A percentile compares a stretch with the other conserved stretches of the same genome.
phyloP scores from a whole-genome alignment of 768 basidiomycete genomes.

The Trametes meyenii region DNA sequence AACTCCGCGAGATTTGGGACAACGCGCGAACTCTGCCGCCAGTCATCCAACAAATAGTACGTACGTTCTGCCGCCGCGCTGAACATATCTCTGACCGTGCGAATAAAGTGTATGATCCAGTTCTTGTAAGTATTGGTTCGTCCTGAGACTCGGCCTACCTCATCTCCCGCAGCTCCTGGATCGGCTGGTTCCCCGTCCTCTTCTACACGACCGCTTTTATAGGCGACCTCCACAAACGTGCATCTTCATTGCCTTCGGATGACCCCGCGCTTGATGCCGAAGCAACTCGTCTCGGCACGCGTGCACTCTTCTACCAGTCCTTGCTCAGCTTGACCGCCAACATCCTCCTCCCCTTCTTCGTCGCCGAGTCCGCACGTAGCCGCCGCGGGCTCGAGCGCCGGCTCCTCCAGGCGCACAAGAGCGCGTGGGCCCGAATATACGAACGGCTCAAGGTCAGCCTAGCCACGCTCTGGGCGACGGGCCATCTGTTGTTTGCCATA shows the following conservation, averaged over 20 bases:
- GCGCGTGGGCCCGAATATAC: constrained; percentile 26
- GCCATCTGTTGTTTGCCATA: constrained; percentile 69
- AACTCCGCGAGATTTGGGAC: constrained; percentile 69
- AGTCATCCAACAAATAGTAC: constrained; percentile 78
- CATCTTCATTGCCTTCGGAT: constrained; percentile 35
- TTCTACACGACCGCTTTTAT: constrained; percentile 90
- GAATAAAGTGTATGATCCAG: constrained; percentile 68
- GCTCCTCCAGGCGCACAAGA: constrained; percentile 14
- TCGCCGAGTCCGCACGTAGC: constrained; percentile 33
- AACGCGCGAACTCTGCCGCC: constrained; percentile 71
- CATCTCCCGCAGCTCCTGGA: constrained; percentile 59
- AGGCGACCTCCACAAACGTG: constrained; percentile 78
- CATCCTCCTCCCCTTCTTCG: constrained; percentile 70
- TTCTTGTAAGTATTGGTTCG: constrained; percentile 64
- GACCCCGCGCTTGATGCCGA: constrained; percentile 52
- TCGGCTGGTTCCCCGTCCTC: constrained; percentile 91
- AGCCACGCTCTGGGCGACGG: constrained; percentile 74
- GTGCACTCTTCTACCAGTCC: constrained; percentile 80
- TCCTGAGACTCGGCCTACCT: not conserved
- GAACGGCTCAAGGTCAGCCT: constrained; percentile 60
- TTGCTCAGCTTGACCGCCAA: constrained; percentile 69
- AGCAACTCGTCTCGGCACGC: constrained; percentile 80
- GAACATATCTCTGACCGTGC: not conserved
- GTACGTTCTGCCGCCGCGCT: constrained; percentile 35
- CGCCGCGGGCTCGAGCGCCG: constrained; percentile 22